Evolutionary conservation across 2,329 filamentous ascomycete genomes (phyloP), one percentile per base, ranked within the genome.

Genomic region (Aspergillus transmontanensis): DNA sequence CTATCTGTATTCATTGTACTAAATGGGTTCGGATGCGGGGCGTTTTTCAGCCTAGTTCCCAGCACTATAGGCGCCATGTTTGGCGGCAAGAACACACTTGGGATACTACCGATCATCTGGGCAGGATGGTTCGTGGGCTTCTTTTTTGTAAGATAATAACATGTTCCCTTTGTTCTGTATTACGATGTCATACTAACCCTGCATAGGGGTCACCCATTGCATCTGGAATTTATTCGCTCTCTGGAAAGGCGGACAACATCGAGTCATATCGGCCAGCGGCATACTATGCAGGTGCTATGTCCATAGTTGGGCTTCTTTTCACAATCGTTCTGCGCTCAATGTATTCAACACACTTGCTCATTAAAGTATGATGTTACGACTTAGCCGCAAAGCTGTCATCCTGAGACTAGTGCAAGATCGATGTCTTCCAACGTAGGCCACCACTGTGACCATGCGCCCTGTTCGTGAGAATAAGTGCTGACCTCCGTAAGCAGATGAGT

Each of bases 401-500:
- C 39, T 14, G 39, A 30, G 2, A 12, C 28, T 11, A 58, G 45
- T 4, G 56, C 56, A 41, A 58, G 23, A 32, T 58, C 56, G 14
- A 58, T 32, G 3, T 58, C 56, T 3, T 58, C 56, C 28, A 58
- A 21, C 1, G 56, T 45, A 45, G 56, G 56, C 56, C 56, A 58
- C 56, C 56, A 58, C n/a, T 58, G 56, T 9, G 26, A 41, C 56
- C 56, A 58, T 28, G 56, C 56, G 10, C 56, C 56, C 12, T 58
- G 56, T 23, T 46, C 56, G 19, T 58, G 56, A 12, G 56, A 41
- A 34, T 30, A 46, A 16, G 12, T 48, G 23, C 56, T 58, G 7
- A 45, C 56, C 7, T 58, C 56, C 6, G 45, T 26, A 12, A 58
- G 26, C 19, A 58, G 36, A 21, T 58, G 56, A 10, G 23, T 45